Base-by-base conservation (phyloP, 1,284 basidiomycete genomes). In the Ganoderma sinense region DNA sequence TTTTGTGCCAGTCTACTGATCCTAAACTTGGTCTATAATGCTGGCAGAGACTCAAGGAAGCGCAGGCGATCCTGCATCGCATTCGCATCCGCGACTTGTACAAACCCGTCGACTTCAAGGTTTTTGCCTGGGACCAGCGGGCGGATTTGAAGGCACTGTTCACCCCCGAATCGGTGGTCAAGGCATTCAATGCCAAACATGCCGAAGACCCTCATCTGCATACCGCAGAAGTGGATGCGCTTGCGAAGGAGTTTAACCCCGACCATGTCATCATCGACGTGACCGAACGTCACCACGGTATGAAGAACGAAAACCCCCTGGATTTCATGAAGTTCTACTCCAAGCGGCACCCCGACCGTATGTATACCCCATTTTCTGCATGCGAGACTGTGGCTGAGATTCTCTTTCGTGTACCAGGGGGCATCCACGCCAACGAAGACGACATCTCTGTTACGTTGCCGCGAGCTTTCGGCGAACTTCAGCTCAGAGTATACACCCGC, bases 251-350 rank as follows among this genome's bases (percentile, higher is more conserved):
- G 20, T 79, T 92, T 20, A 78, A 74, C 2, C 76, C 80, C 1
- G 78, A 84, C 1, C 86, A 93, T 67, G 83, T 95, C 40, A 87
- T 91, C 45, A 91, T 94, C 39, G 86, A 90, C 65, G 80, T 89
- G 8, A 81, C 87, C 1, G 75, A 79, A 18, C 85, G 94, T 83
- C 93, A 94, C 75, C 90, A 93, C 74, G 93, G 94, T 0, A 93
- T 91, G 89, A 84, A 86, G 70, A 87, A 89, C 65, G 80, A 83
- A 73, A 93, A 93, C 74, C 93, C 94, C 1, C 76, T 95, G 33
- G 85, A 91, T 56, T 84, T 80, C 36, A 87, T 94, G 67, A 87
- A 84, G 75, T 95, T 94, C 75, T 95, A 94, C 75, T 89, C 90
- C 0, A 94, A 94, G 79, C 81, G 83, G n/a, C 82, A 86, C 36